A percentile compares a stretch with the other conserved stretches of the same genome.
These are phyloP conservation scores for Saccharomycopsis crataegensis DNA, from an alignment of 1,139 yeast species.

Conservation along the genomic window DNA sequence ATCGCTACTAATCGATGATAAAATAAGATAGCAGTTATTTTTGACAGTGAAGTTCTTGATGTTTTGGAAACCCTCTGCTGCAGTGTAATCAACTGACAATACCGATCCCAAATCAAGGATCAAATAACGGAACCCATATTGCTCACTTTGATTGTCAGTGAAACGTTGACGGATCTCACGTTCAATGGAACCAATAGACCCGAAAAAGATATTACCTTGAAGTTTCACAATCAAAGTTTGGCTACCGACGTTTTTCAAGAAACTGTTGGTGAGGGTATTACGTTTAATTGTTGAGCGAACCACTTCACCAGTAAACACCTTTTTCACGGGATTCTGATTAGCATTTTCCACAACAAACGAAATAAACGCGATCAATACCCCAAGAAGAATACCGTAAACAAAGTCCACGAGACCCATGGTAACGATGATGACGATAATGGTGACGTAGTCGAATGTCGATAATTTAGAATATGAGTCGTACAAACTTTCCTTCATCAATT, in stretches of 20 bases:
- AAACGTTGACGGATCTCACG: conserved; percentile 59
- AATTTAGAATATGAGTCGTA: conserved; percentile 79
- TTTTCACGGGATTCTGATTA: conserved; percentile 71
- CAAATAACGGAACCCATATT: conserved; percentile 54
- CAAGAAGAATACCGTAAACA: conserved; percentile 86
- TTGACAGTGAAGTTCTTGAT: conserved; percentile 72
- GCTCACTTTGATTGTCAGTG: conserved; percentile 37
- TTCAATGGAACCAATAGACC: conserved; percentile 91
- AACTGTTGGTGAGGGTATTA: conserved; percentile 84
- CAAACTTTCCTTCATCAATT: conserved; percentile 76
- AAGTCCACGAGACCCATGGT: conserved; percentile 96
- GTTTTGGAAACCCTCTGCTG: conserved; percentile 92
- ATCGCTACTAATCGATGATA: conserved; percentile 72
- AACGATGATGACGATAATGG: conserved; percentile 75
- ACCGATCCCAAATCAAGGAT: conserved; percentile 83
- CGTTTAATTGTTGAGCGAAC: conserved; percentile 91
- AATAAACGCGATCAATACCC: conserved; percentile 84
- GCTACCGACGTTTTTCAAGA: conserved; percentile 77
- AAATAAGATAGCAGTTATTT: conserved; percentile 61
- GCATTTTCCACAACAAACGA: conserved; percentile 91
- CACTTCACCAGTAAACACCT: conserved; percentile 78
- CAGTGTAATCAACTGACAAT: conserved; percentile 76
- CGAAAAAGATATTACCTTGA: conserved; percentile 86
- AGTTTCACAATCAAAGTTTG: conserved; percentile 84
- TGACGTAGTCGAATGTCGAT: conserved; percentile 68